Conservation (phyloP, 2,329 filamentous ascomycete species). For the Colletotrichum musae region DNA sequence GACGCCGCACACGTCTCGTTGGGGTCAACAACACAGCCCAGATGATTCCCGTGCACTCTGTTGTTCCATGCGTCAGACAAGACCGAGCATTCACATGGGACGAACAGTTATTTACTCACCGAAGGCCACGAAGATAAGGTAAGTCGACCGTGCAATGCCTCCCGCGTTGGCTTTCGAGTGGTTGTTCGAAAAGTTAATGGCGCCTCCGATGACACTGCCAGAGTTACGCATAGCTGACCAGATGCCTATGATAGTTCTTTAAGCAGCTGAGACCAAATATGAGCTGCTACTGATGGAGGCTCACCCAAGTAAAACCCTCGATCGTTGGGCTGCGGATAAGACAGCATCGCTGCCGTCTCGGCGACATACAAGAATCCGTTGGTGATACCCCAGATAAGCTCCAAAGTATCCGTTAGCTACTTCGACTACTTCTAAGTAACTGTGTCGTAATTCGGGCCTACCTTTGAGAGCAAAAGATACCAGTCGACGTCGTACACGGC, state of each 20-base stretch:
- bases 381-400: slow-evolving; percentile 38
- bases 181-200: slow-evolving; percentile 64
- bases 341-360: slow-evolving; percentile 47
- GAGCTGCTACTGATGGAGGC: background rate
- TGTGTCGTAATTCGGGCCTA: background rate
- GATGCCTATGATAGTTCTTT: slow-evolving; percentile 37
- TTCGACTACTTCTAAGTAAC: no score
- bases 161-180: slow-evolving; percentile 43
- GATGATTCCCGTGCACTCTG: slow-evolving; percentile 47
- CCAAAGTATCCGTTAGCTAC: no score
- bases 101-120: slow-evolving; percentile 23
- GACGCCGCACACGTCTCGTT: slow-evolving; percentile 48
- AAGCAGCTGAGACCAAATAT: no score
- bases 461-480: slow-evolving; percentile 50
- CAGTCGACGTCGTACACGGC: slow-evolving; percentile 48
- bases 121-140: slow-evolving; percentile 49
- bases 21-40: slow-evolving; percentile 47
- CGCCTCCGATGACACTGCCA: slow-evolving; percentile 58
- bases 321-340: slow-evolving; percentile 41
- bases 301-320: slow-evolving; percentile 41
- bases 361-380: slow-evolving; percentile 47
- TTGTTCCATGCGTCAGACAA: background rate
- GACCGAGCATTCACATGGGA: rapidly evolving
- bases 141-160: slow-evolving; percentile 47
- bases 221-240: slow-evolving; percentile 46